Percentiles rank a stretch among this genome's conserved stretches.
Evolutionary conservation across 805 yeast genomes (phyloP).

Genomic region (Blastobotrys parvus): DNA sequence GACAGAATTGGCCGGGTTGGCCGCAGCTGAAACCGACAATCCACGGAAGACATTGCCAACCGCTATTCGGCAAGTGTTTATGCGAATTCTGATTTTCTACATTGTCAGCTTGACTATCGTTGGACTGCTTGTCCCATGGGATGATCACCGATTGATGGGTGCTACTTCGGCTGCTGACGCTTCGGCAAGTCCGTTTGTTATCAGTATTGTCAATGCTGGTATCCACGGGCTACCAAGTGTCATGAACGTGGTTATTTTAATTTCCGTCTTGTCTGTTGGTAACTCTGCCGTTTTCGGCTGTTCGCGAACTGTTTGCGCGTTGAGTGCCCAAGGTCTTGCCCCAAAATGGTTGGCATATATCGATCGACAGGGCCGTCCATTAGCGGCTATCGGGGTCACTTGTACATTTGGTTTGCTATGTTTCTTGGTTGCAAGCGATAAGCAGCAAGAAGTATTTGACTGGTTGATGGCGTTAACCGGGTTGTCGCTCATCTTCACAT

Average conservation of each 20-base stretch:
- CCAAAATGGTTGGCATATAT: slow-evolving; percentile 53
- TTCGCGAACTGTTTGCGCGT: slow-evolving; percentile 57
- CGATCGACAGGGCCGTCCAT: slow-evolving; percentile 64
- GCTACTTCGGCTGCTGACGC: slow-evolving; percentile 46
- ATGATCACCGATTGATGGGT: slow-evolving; percentile 39
- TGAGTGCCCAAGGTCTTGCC: slow-evolving; percentile 56
- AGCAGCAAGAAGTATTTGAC: slow-evolving; percentile 46
- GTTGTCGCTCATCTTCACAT: slow-evolving; percentile 60
- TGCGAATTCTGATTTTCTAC: slow-evolving; percentile 68
- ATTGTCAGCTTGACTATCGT: slow-evolving; percentile 44
- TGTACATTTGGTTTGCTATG: slow-evolving; percentile 41
- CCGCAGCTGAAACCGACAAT: slow-evolving; percentile 66
- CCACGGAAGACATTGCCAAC: slow-evolving; percentile 60
- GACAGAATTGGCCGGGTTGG: slow-evolving; percentile 61
- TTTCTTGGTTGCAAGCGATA: slow-evolving; percentile 49
- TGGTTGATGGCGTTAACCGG: slow-evolving; percentile 73
- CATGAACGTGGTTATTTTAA: slow-evolving; percentile 59
- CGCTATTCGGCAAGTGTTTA: slow-evolving; percentile 72
- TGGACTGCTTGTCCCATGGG: slow-evolving; percentile 63
- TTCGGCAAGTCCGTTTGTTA: slow-evolving; percentile 61
- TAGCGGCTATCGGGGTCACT: slow-evolving; percentile 44
- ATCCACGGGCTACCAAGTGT: slow-evolving; percentile 59
- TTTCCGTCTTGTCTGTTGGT: slow-evolving; percentile 64
- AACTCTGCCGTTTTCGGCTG: slow-evolving; percentile 61
- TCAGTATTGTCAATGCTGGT: slow-evolving; percentile 56